Evolutionary conservation across 805 yeast genomes (phyloP), one percentile per base, ranked within the genome.

Genomic region (Debaryomyces castellii): DNA sequence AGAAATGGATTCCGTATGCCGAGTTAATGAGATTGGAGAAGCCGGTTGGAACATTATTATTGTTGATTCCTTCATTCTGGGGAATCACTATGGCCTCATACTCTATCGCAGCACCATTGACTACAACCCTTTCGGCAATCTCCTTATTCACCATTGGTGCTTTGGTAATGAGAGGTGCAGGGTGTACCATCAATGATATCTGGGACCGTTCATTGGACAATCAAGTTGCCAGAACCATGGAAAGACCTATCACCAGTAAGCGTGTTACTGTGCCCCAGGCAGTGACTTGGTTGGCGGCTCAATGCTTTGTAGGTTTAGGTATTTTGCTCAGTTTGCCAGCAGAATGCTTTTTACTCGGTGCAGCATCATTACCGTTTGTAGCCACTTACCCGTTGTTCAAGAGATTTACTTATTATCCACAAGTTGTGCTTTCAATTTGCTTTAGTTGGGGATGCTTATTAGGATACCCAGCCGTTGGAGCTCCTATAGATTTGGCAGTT

Each of bases 381-480:
- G 82, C 85, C 40, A 78, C 95, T 0, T 94, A 94, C 63, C 99
- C 99, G 1, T 71, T 92, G 39, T 94, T 94, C 72, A 94, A 94
- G 62, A 75, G 99, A 58, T 86, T 92, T 63, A 94, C 99, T 0
- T 89, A 92, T 63, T 94, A 92, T 63, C 99, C 99, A 12, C 99
- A 94, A 64, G 81, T 81, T 12, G 82, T 81, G 53, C 74, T 95
- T 10, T 80, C 95, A 32, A 74, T 85, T 9, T 87, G 96, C 58
- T 94, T 89, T 66, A 85, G 88, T 49, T 94, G 99, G 98, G 98
- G 96, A 30, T 89, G 96, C 12, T 60, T 94, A 33, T 67, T 94
- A 24, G 99, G 98, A 0, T 92, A 88, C 67, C 97, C 99, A 7
- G 98, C 98, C 1, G 88, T 94, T 81, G 96, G 95, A 0, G 81